Evolutionary conservation across 805 yeast species (phyloP).

Genomic region (Saccharomycopsis microspora): DNA sequence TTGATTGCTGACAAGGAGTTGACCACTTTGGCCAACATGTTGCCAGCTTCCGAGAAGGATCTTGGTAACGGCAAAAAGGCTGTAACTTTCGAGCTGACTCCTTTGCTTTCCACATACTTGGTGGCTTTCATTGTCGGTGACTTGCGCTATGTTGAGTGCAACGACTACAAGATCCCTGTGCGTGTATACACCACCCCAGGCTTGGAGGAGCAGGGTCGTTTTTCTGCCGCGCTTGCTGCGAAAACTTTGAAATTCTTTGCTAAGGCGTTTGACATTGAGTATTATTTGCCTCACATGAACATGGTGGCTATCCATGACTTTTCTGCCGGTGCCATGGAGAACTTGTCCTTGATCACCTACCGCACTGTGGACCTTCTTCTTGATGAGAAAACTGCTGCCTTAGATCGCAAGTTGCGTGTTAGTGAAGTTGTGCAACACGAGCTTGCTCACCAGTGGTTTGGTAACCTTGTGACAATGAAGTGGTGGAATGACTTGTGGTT

Average conservation of each 20-base stretch:
- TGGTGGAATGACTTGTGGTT: slow-evolving; percentile 90
- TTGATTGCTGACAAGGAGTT: slow-evolving; percentile 44
- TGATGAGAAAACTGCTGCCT: slow-evolving; percentile 59
- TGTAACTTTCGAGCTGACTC: slow-evolving; percentile 62
- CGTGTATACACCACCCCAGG: slow-evolving; percentile 78
- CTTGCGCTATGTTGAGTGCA: slow-evolving; percentile 58
- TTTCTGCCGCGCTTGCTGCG: slow-evolving; percentile 65
- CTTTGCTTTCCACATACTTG: slow-evolving; percentile 75
- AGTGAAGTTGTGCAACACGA: slow-evolving; percentile 85
- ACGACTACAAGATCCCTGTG: slow-evolving; percentile 60
- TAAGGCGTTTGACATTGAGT: slow-evolving; percentile 59
- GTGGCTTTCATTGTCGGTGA: slow-evolving; percentile 80
- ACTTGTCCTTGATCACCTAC: slow-evolving; percentile 72
- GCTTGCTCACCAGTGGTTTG: slow-evolving; percentile 89
- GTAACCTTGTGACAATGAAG: slow-evolving; percentile 83
- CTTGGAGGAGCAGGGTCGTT: slow-evolving; percentile 55
- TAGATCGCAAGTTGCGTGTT: slow-evolving; percentile 57
- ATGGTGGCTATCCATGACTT: slow-evolving; percentile 77
- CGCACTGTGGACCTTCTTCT: slow-evolving; percentile 65
- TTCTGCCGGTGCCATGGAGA: slow-evolving; percentile 86
- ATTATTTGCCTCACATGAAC: slow-evolving; percentile 73
- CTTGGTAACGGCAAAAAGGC: slow-evolving; percentile 34
- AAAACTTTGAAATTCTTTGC: slow-evolving; percentile 67
- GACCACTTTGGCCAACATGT: slow-evolving; percentile 63
- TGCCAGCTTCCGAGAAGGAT: slow-evolving; percentile 38